phyloP scores from a whole-genome alignment of 306 rosid species.

The Quercus robur region DNA sequence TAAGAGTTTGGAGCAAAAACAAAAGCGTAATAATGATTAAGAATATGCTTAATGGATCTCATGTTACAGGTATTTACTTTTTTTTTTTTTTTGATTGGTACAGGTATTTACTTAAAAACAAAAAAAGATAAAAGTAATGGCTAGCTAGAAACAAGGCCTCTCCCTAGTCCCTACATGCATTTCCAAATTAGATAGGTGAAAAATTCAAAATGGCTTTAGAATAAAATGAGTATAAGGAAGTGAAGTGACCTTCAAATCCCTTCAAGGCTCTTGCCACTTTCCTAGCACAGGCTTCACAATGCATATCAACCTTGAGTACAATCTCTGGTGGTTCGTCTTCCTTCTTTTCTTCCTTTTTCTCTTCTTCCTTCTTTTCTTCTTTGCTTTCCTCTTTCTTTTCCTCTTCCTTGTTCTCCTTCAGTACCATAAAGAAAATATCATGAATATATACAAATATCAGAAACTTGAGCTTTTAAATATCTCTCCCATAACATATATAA shows the following conservation, averaged over 20 bases:
- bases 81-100: too few relatives aligned
- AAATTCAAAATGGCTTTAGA: background rate
- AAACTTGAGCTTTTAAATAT: background rate
- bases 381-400: constrained; percentile 33
- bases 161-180: background rate
- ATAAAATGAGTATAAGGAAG: constrained; percentile 4
- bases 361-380: constrained; percentile 31
- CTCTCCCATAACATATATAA: background rate
- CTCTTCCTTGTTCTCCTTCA: constrained; percentile 42
- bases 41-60: too few relatives aligned
- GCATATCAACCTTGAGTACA: constrained; percentile 92
- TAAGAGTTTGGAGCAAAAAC: too few relatives aligned
- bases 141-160: background rate
- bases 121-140: background rate
- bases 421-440: constrained; percentile 1
- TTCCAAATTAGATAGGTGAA: background rate
- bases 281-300: constrained; percentile 93
- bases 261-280: constrained; percentile 85
- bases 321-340: constrained; percentile 60
- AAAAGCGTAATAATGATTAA: too few relatives aligned
- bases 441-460: background rate
- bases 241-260: constrained; percentile 81
- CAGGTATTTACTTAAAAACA: too few relatives aligned
- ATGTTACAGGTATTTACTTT: too few relatives aligned
- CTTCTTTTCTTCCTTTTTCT: constrained; percentile 33